Evolutionary conservation across 75 land plant genomes (phyloP), one percentile per base, ranked within the genome.

Genomic region (Picea glauca): DNA sequence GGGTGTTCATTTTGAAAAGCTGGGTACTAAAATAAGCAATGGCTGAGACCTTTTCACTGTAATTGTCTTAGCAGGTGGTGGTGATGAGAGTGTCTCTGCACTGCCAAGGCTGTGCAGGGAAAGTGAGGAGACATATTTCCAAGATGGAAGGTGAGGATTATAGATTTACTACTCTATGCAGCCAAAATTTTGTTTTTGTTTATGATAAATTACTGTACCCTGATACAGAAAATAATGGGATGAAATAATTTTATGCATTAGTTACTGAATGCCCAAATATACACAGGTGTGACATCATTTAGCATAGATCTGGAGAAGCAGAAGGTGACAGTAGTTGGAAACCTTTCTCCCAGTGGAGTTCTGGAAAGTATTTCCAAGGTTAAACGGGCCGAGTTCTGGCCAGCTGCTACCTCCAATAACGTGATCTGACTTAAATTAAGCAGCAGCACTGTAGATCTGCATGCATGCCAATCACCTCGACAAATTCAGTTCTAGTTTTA

Each of bases 301-400:
- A 82, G 81, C 50, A 84, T 90, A 33, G 92, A 90, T 59, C 62
- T 90, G 75, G 92, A 90, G 81, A 65, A 80, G 46, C 82, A 86
- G 81, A 90, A 81, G 88, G 92, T 90, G 65, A 88, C 86, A 15
- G 90, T 90, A 63, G 78, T 74, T 76, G 92, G 92, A 3, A 78
- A 90, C 43, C 66, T 90, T 23, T 80, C 90, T 0, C 90, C 90
- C 58, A 17, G 26, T 54, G 86, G 74, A 18, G 88, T 90, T 14
- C 65, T 90, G 57, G 88, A 85, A 84, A 90, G 92, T 80, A 76
- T 90, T 60, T 90, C 90, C 64, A 86, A 84, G 84, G 88, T 90
- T 62, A 90, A 88, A 68, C 84, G 76, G 15, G 92, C 92, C 1
- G 90, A 90, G 80, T 72, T 90, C 62, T 90, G 88, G 92, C 77